Base-by-base conservation (phyloP, 352 stramenopile species). In the Thalassiosira mediterranea region DNA sequence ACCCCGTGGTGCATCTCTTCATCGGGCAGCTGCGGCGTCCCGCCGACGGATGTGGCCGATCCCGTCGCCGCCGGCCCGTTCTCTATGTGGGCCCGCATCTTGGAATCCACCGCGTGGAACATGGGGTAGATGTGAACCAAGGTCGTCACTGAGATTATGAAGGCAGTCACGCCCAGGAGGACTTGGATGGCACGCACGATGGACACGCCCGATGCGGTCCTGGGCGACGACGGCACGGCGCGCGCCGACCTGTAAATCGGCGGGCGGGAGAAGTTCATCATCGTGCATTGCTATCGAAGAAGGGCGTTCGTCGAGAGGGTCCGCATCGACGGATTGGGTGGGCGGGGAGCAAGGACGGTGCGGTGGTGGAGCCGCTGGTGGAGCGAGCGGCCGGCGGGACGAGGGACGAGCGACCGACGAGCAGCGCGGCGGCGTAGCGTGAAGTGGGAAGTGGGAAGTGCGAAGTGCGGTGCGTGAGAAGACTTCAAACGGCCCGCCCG, bases 1-100 rank as follows among this genome's bases (percentile, higher is more conserved):
- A 81, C 72, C 15, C 72, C 72, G 37, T 81, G 59, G 17, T 73
- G 54, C 54, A 80, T 59, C 13, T 62, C 71, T 17, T 48, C 51
- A 44, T 38, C 2, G 40, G 19, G 19, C 15, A 42, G 32, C 23
- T 10, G 26, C 40, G 26, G 52, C 52, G 3, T 10, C 52, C 40
- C 40, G 58, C 48, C 10, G 59, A 31, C 15, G 57, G n/a, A 13
- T n/a, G n/a, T n/a, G n/a, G n/a, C n/a, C n/a, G n/a, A n/a, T n/a
- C n/a, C n/a, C n/a, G n/a, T n/a, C n/a, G 49, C 31, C 32, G 34
- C 31, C 11, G 70, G 54, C 28, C 26, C 31, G 46, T 72, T 67
- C 15, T 56, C 25, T 23, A 60, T 37, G 21, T 60, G 29, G 19
- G n/a, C 40, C 25, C 25, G 65, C 10, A 76, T 37, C 42, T 38